Evolutionary conservation across 805 yeast species (phyloP), one percentile per base, ranked within the genome.

Genomic region (Spathaspora arborariae): DNA sequence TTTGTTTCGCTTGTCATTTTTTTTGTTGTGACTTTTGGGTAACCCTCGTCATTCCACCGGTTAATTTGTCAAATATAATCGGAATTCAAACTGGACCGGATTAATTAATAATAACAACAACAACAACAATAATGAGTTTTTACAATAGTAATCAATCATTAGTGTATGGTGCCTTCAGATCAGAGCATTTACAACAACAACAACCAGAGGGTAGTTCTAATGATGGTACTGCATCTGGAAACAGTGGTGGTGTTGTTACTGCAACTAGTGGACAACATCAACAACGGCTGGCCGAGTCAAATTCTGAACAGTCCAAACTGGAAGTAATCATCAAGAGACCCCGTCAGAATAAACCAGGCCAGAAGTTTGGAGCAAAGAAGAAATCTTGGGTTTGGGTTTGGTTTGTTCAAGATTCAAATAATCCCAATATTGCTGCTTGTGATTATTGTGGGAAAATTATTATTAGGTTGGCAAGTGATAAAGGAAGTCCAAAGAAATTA

Each of bases 301-400:
- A n/a, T n/a, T n/a, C n/a, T n/a, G n/a, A 20, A 15, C 52, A 44
- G 18, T 21, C 18, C 16, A 45, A 44, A 44, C 36, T 11, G 13
- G 47, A 39, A 30, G 38, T 8, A 24, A 27, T 33, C 43, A 35
- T 35, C 10, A 18, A 26, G 30, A 36, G 10, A 11, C 26, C 30
- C 9, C 42, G 45, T 10, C 24, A 40, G 30, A 40, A 38, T 27
- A 37, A 34, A 39, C 81, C 81, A 1, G 82, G 82, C 6, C 80
- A 75, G 52, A 75, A 72, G 53, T 78, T 77, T 49, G 84, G 84
- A 15, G 84, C 84, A 15, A 79, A 78, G 55, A 79, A 79, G 68
- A 75, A 72, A 52, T 77, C 81, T 26, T 80, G 84, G 84, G 83
- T 79, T 11, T 80, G 84, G 84, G 61, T 72, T 18, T 80, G 84